These are phyloP conservation scores for Cucumis sativus DNA, from an alignment of 306 rosid species.

Conservation along the genomic window Cucumber_9930_V3 NC_026658.2:22614001-22614500, in stretches of 20 bases:
- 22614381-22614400: neutral
- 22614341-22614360: neutral
- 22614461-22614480: neutral
- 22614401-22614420: neutral
- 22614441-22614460: neutral
- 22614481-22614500: neutral
- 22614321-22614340: too few relatives aligned
- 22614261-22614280: neutral
- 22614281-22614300: neutral
- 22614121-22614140: neutral
- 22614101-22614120: too few relatives aligned
- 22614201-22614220: conserved; percentile 1
- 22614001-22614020: too few relatives aligned
- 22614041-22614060: too few relatives aligned
- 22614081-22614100: too few relatives aligned
- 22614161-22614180: conserved; percentile 9
- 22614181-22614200: conserved; percentile 2
- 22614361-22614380: neutral
- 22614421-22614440: neutral
- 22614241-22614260: neutral
- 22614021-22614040: too few relatives aligned
- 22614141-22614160: neutral
- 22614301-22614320: neutral
- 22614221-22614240: conserved; percentile 1
- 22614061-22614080: too few relatives aligned